Evolutionary conservation across 306 rosid species (phyloP).

Genomic region (Dryas alaskensis): DNA sequence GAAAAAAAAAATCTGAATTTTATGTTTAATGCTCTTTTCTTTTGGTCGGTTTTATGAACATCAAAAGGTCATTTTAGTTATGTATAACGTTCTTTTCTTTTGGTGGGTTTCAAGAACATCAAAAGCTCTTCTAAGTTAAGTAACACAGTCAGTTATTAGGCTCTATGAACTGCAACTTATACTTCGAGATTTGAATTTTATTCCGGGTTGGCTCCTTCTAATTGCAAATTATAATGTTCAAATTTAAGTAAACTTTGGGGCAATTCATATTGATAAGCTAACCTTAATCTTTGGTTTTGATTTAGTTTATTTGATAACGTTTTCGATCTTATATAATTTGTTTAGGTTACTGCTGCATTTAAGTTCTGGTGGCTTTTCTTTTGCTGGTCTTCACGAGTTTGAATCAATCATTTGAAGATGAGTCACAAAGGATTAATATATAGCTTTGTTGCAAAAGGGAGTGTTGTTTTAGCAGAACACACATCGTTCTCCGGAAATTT

Average conservation of each 20-base stretch:
- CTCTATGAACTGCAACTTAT: not conserved
- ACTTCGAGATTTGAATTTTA: not conserved
- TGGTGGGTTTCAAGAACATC: not conserved
- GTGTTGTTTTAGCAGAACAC: conserved; percentile 85
- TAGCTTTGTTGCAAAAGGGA: conserved; percentile 95
- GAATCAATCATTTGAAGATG: conserved; percentile 44
- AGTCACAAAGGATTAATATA: conserved; percentile 85
- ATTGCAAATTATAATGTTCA: not conserved
- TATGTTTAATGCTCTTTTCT: not conserved
- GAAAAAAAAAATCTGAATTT: too few relatives aligned
- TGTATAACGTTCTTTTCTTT: not conserved
- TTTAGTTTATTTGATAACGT: not conserved
- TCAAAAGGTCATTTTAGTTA: not conserved
- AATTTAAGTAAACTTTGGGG: not conserved
- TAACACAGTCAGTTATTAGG: not conserved
- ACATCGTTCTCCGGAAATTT: conserved; percentile 87
- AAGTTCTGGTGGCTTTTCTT: conserved; percentile 25
- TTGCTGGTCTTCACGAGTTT: conserved; percentile 18
- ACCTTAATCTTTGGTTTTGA: not conserved
- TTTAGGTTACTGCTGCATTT: conserved; percentile 27
- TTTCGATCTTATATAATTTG: conserved; percentile 14
- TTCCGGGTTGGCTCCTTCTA: not conserved
- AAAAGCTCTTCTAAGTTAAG: not conserved
- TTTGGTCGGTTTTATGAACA: not conserved
- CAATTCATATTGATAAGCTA: not conserved